Evolutionary conservation across 2,329 filamentous ascomycete genomes (phyloP), one percentile per base, ranked within the genome.

Genomic region (Alternaria postmessia): DNA sequence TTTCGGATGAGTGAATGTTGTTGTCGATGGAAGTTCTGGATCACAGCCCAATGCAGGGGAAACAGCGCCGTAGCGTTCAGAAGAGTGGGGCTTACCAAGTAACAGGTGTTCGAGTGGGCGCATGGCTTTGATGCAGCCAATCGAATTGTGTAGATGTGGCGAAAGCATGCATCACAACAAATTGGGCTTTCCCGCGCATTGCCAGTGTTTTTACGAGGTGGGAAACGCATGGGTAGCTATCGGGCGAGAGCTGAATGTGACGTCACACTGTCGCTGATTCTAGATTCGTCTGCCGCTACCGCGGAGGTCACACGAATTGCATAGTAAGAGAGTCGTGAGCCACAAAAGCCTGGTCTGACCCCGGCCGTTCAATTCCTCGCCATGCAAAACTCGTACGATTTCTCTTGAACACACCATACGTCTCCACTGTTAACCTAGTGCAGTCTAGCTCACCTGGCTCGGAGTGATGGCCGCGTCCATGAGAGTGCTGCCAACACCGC

Each of bases 321-420:
- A 24, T 26, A 12, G 46, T 36, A 56, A 24, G 36, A 51, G 36
- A 42, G 39, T 30, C 22, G 36, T 54, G 51, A 34, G 14, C 52
- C 44, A 44, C 59, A 64, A 60, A 66, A 66, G 54, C 59, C 55
- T 61, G 63, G 22, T n/a, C 42, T 34, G 44, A 58, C 61, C 63
- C 59, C 59, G 60, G 59, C 49, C 46, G 18, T 28, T 28, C 24
- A 22, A 39, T 44, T 43, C 46, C 48, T 46, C 48, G 39, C 41
- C 38, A 65, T 65, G 62, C 64, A 65, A 58, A 60, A 44, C 53
- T 69, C 67, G 66, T 72, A 72, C 66, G 70, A 72, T 70, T 42
- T 44, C 61, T 42, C 38, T 47, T 41, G 38, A 47, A 48, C 53
- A 52, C 57, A 51, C 48, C 30, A 42, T 34, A 34, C 56, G 51